Conservation (phyloP, 768 basidiomycete species). For the Chalciporus chontae region DNA sequence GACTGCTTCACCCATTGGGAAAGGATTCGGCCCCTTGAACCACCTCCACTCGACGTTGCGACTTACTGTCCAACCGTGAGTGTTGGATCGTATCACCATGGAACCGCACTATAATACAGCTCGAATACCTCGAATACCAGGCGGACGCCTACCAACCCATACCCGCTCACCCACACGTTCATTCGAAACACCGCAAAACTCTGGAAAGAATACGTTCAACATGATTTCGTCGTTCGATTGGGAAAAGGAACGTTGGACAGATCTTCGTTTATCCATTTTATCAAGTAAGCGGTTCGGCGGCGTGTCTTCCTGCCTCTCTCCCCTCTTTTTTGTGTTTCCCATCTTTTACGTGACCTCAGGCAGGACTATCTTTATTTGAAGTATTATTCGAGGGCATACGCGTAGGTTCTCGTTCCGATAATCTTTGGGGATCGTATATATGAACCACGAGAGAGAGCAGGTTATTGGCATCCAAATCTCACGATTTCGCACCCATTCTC, state of each 20-base stretch:
- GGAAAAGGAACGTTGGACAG: conserved; percentile 66
- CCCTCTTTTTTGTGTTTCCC: not conserved
- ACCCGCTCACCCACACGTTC: conserved; percentile 65
- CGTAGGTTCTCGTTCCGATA: conserved; percentile 36
- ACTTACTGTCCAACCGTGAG: conserved; percentile 54
- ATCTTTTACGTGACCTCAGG: conserved; percentile 31
- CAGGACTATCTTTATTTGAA: conserved; percentile 81
- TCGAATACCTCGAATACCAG: conserved; percentile 35
- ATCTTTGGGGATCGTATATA: not conserved
- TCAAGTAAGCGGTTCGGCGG: too few species aligned
- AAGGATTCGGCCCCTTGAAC: conserved; percentile 83
- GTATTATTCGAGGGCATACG: conserved; percentile 83
- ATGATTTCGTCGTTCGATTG: conserved; percentile 77
- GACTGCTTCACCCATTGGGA: conserved; percentile 62
- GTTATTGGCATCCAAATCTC: conserved; percentile 75
- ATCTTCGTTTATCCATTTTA: conserved; percentile 77
- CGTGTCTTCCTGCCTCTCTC: not conserved
- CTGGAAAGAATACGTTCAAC: conserved; percentile 78
- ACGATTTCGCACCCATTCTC: conserved; percentile 56
- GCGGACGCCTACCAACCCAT: conserved; percentile 55
- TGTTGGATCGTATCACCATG: conserved; percentile 20
- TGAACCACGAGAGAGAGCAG: conserved; percentile 30
- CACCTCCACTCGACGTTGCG: conserved; percentile 63
- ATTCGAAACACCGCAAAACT: conserved; percentile 50
- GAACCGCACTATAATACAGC: not conserved